Conservation (phyloP, 345 rosid genomes). For the Eucalyptus cloeziana region DNA sequence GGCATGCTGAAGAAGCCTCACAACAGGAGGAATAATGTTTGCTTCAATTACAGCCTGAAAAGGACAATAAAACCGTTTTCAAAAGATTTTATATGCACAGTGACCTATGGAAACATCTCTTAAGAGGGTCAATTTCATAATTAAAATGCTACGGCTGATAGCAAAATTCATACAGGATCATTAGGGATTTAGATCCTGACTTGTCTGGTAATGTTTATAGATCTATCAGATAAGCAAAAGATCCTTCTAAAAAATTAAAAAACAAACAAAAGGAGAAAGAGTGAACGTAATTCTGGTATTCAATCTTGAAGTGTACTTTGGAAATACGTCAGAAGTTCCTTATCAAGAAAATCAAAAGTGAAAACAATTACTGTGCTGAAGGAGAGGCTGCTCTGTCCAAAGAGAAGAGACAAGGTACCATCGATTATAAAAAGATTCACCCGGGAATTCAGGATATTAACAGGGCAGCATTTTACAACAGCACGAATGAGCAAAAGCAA, state of each 20-base stretch:
- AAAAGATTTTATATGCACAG: background rate
- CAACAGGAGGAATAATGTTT: conserved; percentile 16
- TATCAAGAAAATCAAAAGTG: background rate
- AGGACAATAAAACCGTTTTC: background rate
- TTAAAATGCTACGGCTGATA: background rate
- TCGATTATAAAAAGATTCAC: background rate
- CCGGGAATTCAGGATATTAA: too few relatives aligned
- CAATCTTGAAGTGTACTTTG: background rate
- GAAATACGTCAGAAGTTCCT: background rate
- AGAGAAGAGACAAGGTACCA: background rate
- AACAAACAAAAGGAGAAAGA: background rate
- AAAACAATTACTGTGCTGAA: background rate
- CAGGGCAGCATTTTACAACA: background rate
- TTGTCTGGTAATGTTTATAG: background rate
- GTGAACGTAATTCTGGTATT: background rate
- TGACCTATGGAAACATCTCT: background rate
- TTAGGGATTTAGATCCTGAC: background rate
- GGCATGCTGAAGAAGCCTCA: conserved; percentile 22
- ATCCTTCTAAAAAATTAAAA: background rate
- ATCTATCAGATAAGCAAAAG: background rate
- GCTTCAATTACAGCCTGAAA: conserved; percentile 28
- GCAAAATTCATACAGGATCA: background rate
- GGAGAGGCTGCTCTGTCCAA: background rate
- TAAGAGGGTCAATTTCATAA: background rate
- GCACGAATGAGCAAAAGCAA: background rate